These are phyloP conservation scores for Camellia japonica DNA, from an alignment of 148 eudicot species.

Conservation along the genomic window DNA sequence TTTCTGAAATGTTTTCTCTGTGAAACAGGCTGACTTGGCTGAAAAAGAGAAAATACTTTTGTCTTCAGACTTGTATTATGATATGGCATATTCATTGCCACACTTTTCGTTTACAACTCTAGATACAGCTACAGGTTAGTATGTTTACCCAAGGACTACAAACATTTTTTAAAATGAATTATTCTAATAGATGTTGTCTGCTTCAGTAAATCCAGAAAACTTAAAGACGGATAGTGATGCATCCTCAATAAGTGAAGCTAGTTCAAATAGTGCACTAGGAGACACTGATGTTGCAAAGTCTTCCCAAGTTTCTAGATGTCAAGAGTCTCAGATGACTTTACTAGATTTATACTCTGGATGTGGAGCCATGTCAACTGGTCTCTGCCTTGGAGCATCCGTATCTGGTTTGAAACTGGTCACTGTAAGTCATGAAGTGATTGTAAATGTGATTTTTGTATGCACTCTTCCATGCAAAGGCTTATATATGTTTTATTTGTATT, in stretches of 20 bases:
- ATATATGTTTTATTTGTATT: not conserved
- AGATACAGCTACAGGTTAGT: constrained; percentile 12
- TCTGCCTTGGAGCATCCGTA: constrained; percentile 22
- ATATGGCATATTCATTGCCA: constrained; percentile 39
- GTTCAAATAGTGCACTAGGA: not conserved
- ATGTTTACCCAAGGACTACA: no score
- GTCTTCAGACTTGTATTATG: constrained; percentile 36
- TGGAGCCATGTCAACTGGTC: constrained; percentile 45
- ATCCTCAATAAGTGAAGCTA: constrained; percentile 12
- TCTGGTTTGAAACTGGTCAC: constrained; percentile 21
- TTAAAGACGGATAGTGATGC: not conserved
- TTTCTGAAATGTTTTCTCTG: not conserved
- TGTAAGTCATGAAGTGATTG: constrained; percentile 13
- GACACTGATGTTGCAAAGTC: not conserved
- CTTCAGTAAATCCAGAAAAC: not conserved
- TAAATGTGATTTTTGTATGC: not conserved
- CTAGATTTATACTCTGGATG: constrained; percentile 36
- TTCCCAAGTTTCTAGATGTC: not conserved
- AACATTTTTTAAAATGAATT: not conserved
- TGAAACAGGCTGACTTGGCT: constrained; percentile 23
- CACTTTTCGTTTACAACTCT: constrained; percentile 39
- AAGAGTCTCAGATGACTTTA: constrained; percentile 6
- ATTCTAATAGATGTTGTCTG: not conserved
- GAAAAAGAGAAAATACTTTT: constrained; percentile 16
- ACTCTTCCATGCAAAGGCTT: not conserved